Conservation (phyloP, 169 alveolate genomes). For the Plasmodium ovale region DNA sequence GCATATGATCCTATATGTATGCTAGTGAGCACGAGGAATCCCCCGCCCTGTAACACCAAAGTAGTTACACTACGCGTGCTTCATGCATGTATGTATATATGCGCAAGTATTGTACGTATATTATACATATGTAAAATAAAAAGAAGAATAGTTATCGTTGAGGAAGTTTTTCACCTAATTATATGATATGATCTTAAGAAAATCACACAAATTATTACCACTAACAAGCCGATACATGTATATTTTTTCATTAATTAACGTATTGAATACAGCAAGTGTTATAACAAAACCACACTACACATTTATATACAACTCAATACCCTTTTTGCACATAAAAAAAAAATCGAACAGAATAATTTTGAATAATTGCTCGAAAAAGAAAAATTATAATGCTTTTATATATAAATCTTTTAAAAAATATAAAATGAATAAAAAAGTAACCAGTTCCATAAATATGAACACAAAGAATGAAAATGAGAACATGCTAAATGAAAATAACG, state of each 20-base stretch:
- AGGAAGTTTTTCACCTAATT: not conserved
- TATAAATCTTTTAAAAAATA: slow-evolving; percentile 33
- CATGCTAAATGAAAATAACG: slow-evolving; percentile 32
- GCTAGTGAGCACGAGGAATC: no score
- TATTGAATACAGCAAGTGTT: slow-evolving; percentile 19
- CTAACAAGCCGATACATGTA: slow-evolving; percentile 63
- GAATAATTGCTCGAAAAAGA: slow-evolving; percentile 26
- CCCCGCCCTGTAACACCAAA: no score
- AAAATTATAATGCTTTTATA: slow-evolving; percentile 60
- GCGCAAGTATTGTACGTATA: no score
- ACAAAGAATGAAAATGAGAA: slow-evolving; percentile 55
- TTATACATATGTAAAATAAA: no score
- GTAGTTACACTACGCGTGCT: no score
- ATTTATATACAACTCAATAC: not conserved
- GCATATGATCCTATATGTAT: no score
- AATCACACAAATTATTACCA: not conserved
- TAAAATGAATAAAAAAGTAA: slow-evolving; percentile 63
- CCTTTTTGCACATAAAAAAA: not conserved
- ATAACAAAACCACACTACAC: slow-evolving; percentile 29
- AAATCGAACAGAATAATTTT: slow-evolving; percentile 19
- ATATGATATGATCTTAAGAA: slow-evolving; percentile 70
- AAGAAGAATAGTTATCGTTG: no score
- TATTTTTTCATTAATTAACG: slow-evolving; percentile 69
- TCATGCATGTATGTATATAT: no score
- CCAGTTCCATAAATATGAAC: slow-evolving; percentile 66